phyloP scores from a whole-genome alignment of 805 yeast species.

The Myxozyma sirexii region DNA sequence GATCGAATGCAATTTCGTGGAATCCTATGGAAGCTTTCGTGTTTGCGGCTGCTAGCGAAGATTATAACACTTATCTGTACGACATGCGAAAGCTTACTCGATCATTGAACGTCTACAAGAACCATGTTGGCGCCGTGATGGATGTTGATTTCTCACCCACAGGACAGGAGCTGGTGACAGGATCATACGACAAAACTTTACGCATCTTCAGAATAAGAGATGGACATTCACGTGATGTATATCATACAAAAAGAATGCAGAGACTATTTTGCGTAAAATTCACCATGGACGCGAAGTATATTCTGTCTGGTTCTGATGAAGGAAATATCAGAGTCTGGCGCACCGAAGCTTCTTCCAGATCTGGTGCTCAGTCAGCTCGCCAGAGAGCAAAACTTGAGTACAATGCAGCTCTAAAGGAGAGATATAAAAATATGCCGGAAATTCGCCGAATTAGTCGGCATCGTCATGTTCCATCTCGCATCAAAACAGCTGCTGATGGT shows the following conservation, averaged over 20 bases:
- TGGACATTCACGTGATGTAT: constrained; percentile 93
- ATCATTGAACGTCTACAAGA: constrained; percentile 84
- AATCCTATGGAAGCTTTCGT: constrained; percentile 97
- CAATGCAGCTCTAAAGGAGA: constrained; percentile 86
- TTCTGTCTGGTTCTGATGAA: constrained; percentile 91
- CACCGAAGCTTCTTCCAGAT: constrained; percentile 78
- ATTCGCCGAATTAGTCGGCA: constrained; percentile 86
- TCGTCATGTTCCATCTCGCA: constrained; percentile 84
- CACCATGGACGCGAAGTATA: constrained; percentile 86
- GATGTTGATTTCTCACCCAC: constrained; percentile 96
- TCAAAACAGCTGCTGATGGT: constrained; percentile 87
- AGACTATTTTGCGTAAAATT: constrained; percentile 80
- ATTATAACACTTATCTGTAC: constrained; percentile 91
- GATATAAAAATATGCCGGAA: constrained; percentile 96
- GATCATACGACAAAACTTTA: constrained; percentile 91
- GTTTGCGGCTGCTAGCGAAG: constrained; percentile 91
- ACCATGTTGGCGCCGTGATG: constrained; percentile 94
- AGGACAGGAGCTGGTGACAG: constrained; percentile 93
- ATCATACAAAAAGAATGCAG: constrained; percentile 98
- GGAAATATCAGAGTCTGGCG: constrained; percentile 96
- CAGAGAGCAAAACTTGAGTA: constrained; percentile 85
- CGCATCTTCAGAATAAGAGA: constrained; percentile 73
- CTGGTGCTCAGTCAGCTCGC: constrained; percentile 76
- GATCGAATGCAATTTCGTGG: constrained; percentile 89
- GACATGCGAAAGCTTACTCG: constrained; percentile 91